Conservation (phyloP, 345 rosid genomes). For the Anastatica hierochuntica region DNA sequence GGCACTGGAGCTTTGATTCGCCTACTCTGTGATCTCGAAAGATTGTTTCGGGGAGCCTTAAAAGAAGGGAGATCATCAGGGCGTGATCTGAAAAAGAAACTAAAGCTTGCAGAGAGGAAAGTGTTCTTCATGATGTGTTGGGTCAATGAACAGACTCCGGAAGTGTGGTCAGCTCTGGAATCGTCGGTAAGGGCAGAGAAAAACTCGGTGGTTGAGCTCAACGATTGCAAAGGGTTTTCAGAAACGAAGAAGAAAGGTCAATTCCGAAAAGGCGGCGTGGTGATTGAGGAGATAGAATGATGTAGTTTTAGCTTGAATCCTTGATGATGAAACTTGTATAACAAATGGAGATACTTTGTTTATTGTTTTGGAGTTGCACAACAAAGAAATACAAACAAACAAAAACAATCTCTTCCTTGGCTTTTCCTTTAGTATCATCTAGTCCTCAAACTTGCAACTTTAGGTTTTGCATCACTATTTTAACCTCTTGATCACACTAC, state of each 20-base stretch:
- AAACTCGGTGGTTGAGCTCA: conserved; percentile 26
- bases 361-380: not conserved
- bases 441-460: too few species aligned
- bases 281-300: conserved; percentile 60
- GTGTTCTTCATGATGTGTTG: conserved; percentile 78
- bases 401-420: too few species aligned
- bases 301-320: not conserved
- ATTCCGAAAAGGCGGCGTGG: conserved; percentile 22
- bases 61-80: conserved; percentile 36
- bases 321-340: not conserved
- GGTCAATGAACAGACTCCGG: conserved; percentile 67
- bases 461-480: too few species aligned
- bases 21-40: conserved; percentile 62
- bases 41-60: conserved; percentile 48
- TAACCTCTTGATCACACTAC: too few species aligned
- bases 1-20: conserved; percentile 53
- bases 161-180: conserved; percentile 52
- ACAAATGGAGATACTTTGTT: conserved; percentile 5
- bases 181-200: conserved; percentile 47
- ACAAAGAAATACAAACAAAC: too few species aligned
- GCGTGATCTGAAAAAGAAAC: conserved; percentile 46
- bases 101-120: conserved; percentile 70
- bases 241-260: conserved; percentile 20
- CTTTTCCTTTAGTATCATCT: too few species aligned
- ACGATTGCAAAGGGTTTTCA: conserved; percentile 9